These are phyloP conservation scores for Trametes versicolor DNA, from an alignment of 1,284 basidiomycete genomes.

Conservation along the genomic window DNA sequence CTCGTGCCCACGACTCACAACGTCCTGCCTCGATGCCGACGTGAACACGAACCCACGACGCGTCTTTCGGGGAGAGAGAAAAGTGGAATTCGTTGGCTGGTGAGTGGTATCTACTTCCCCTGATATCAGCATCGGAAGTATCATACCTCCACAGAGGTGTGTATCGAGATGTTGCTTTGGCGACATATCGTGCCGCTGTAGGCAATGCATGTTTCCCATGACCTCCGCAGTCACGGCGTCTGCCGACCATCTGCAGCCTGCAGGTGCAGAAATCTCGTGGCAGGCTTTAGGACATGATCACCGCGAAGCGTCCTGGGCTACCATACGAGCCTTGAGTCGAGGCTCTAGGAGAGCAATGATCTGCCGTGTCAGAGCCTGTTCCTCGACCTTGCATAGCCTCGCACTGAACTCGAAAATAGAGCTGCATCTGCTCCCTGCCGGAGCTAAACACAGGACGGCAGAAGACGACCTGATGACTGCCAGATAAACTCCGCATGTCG, in stretches of 20 bases:
- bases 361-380: neutral
- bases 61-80: too few relatives aligned
- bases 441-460: neutral
- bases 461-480: conserved; percentile 19
- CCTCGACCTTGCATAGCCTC: neutral
- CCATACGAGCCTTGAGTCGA: neutral
- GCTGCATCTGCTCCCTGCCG: neutral
- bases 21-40: too few relatives aligned
- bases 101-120: too few relatives aligned
- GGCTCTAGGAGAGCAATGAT: neutral
- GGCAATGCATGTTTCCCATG: neutral
- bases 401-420: neutral
- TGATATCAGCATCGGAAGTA: too few relatives aligned
- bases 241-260: neutral
- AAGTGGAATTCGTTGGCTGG: too few relatives aligned
- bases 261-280: too few relatives aligned
- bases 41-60: too few relatives aligned
- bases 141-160: neutral
- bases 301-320: neutral
- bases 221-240: neutral
- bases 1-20: too few relatives aligned
- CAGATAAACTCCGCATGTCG: conserved; percentile 15
- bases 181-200: neutral
- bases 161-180: conserved; percentile 1
- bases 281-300: neutral